Percentiles rank a stretch among this genome's conserved stretches.
Conservation (phyloP, 805 yeast genomes). For the Lachancea kluyveri region DNA sequence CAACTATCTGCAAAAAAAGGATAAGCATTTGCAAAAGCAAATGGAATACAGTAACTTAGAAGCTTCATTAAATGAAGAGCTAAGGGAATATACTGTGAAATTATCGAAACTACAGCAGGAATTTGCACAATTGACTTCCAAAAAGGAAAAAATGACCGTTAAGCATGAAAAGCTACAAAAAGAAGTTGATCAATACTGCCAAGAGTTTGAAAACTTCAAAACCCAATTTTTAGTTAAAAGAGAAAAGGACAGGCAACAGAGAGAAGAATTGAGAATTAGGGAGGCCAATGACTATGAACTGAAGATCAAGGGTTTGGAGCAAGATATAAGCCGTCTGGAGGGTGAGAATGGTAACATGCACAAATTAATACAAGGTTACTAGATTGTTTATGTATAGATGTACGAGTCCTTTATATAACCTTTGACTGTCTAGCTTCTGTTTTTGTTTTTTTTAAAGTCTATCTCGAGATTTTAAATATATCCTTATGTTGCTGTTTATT, state of each 20-base stretch:
- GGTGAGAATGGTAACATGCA: slow-evolving; percentile 24
- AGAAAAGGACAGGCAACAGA: slow-evolving; percentile 17
- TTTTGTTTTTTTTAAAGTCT: too few relatives aligned
- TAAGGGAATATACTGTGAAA: slow-evolving; percentile 9
- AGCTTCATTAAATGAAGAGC: slow-evolving; percentile 15
- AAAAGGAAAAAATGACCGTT: slow-evolving; percentile 17
- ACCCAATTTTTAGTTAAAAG: slow-evolving; percentile 17
- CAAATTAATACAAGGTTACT: slow-evolving; percentile 10
- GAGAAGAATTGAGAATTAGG: slow-evolving; percentile 20
- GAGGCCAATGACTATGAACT: slow-evolving; percentile 27
- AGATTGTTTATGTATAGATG: background rate
- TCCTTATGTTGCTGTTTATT: too few relatives aligned
- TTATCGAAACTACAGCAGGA: slow-evolving; percentile 19
- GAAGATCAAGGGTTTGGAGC: slow-evolving; percentile 28
- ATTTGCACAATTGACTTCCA: slow-evolving; percentile 15
- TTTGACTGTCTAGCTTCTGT: too few relatives aligned
- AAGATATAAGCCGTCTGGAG: slow-evolving; percentile 29
- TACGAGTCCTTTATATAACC: too few relatives aligned
- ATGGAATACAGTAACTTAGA: slow-evolving; percentile 25
- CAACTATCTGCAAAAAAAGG: slow-evolving; percentile 32
- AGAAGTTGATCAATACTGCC: slow-evolving; percentile 20
- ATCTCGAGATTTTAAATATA: too few relatives aligned
- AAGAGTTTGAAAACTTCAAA: slow-evolving; percentile 19
- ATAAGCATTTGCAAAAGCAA: slow-evolving; percentile 30
- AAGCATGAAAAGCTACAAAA: slow-evolving; percentile 22